Conservation (phyloP, 2,329 filamentous ascomycete species). For the Ophiosphaerella korrae region DNA sequence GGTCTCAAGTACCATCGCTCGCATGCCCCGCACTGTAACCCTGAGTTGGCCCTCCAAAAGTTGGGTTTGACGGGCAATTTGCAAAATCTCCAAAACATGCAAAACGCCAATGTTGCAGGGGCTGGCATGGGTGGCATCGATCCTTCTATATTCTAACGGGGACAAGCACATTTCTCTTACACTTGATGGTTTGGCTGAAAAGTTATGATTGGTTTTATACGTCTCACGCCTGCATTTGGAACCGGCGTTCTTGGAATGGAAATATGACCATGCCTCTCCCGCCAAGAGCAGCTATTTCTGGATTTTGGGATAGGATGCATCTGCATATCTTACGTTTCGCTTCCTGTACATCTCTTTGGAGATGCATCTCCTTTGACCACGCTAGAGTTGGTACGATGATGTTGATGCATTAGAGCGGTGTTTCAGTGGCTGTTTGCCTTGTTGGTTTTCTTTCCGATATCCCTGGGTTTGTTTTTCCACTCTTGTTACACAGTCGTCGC, state of each 20-base stretch:
- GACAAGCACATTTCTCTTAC: no score
- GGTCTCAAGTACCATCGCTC: constrained; percentile 86
- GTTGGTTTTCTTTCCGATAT: constrained; percentile 28
- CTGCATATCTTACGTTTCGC: constrained; percentile 20
- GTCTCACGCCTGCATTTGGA: constrained; percentile 27
- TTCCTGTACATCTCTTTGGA: constrained; percentile 35
- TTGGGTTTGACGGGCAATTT: constrained; percentile 46
- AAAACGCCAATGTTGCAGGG: constrained; percentile 56
- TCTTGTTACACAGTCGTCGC: constrained; percentile 14
- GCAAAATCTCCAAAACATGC: constrained; percentile 48
- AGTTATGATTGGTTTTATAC: constrained; percentile 23
- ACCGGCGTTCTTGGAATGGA: constrained; percentile 29
- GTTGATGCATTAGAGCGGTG: constrained; percentile 43
- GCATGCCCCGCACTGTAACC: constrained; percentile 86
- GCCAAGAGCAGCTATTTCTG: constrained; percentile 18
- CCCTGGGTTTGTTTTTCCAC: constrained; percentile 13
- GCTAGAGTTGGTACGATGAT: constrained; percentile 35
- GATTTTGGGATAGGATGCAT: constrained; percentile 26
- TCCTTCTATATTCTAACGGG: constrained; percentile 54
- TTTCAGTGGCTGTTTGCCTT: constrained; percentile 24
- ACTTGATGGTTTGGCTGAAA: constrained; percentile 18
- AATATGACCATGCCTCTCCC: constrained; percentile 15
- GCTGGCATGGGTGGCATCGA: constrained; percentile 62
- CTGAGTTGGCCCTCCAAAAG: constrained; percentile 68
- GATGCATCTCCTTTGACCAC: constrained; percentile 33